Conservation (phyloP, 257 asterid species). For the Plantago major region DNA sequence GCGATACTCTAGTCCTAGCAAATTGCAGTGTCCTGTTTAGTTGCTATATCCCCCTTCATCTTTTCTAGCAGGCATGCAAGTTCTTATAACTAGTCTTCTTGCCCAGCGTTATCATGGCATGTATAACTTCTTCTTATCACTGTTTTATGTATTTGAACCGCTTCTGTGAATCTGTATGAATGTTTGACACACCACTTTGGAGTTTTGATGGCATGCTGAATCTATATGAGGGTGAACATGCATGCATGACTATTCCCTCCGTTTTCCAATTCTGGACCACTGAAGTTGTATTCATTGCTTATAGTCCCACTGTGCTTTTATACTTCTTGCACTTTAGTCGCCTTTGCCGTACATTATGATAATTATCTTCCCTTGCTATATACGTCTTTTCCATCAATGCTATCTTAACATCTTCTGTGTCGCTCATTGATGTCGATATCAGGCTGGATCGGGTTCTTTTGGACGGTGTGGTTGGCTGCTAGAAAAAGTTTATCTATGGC, state of each 20-base stretch:
- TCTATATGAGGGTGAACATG: too few species aligned
- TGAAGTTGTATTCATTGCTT: not conserved
- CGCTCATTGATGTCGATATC: conserved; percentile 13
- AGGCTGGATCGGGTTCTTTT: conserved; percentile 88
- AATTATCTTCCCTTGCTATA: not conserved
- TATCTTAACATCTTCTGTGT: not conserved
- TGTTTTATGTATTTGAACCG: too few species aligned
- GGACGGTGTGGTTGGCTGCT: conserved; percentile 48
- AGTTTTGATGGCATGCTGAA: too few species aligned
- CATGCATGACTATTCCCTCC: too few species aligned
- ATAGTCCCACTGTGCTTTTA: not conserved
- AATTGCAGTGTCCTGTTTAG: not conserved
- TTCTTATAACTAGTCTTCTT: not conserved
- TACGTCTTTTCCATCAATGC: not conserved
- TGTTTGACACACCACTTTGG: too few species aligned
- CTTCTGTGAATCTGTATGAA: too few species aligned
- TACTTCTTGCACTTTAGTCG: not conserved
- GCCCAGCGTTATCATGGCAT: too few species aligned
- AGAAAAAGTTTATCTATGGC: conserved; percentile 47
- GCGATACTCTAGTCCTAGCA: not conserved
- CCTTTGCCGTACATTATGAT: not conserved
- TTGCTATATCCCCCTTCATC: not conserved
- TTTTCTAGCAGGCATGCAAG: not conserved
- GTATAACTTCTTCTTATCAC: too few species aligned
- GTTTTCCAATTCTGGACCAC: too few species aligned